Evolutionary conservation across 345 rosid genomes (phyloP).

Genomic region (Citrus sp.): DNA sequence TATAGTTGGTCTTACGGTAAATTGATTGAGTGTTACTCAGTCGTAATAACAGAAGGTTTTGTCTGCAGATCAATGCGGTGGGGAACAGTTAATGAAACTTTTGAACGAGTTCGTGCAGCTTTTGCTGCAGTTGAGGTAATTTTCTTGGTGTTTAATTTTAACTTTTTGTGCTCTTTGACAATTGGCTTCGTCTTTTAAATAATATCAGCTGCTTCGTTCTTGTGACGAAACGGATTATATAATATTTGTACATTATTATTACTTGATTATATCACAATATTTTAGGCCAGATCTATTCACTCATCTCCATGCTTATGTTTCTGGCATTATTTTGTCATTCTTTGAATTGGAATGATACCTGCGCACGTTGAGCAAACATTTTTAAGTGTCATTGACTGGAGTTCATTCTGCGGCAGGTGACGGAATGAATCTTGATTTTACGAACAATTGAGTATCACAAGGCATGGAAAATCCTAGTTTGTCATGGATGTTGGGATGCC

Average conservation of each 20-base stretch:
- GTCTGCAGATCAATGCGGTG: slow-evolving; percentile 71
- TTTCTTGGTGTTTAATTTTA: background rate
- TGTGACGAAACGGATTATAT: background rate
- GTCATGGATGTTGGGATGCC: background rate
- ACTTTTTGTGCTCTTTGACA: background rate
- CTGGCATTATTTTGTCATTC: too few relatives aligned
- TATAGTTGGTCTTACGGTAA: background rate
- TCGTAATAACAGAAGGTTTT: background rate
- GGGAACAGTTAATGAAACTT: slow-evolving; percentile 80
- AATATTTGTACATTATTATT: background rate
- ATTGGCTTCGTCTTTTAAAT: background rate
- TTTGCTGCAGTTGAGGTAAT: slow-evolving; percentile 56
- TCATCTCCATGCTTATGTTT: background rate
- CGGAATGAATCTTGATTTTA: too few relatives aligned
- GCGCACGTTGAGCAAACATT: too few relatives aligned
- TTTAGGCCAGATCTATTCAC: background rate
- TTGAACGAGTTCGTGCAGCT: slow-evolving; percentile 62
- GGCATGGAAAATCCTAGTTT: too few relatives aligned
- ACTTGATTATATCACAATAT: background rate
- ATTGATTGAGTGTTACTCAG: background rate
- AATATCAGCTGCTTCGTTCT: background rate
- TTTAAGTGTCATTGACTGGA: too few relatives aligned
- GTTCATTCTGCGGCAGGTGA: too few relatives aligned
- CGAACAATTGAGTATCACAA: too few relatives aligned
- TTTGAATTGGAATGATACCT: too few relatives aligned